phyloP scores from a whole-genome alignment of 2,329 filamentous ascomycete genomes.

The Aspergillus fumigatiaffinis region DNA sequence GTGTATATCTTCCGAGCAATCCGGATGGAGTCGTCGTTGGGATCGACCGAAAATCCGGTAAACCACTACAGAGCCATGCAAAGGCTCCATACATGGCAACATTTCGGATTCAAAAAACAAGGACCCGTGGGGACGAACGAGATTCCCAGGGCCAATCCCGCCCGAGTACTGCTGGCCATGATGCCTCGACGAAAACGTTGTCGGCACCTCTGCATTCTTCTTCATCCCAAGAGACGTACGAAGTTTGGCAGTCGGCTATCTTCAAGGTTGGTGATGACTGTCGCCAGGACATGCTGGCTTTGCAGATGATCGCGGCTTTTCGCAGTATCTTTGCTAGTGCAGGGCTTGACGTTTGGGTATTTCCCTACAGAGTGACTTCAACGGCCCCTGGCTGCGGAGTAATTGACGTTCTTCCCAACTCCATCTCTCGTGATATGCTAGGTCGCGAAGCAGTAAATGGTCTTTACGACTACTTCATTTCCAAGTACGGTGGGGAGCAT shows the following conservation, averaged over 20 bases:
- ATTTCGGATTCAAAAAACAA: slow-evolving; percentile 88
- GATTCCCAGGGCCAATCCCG: slow-evolving; percentile 16
- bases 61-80: slow-evolving; percentile 93
- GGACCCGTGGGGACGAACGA: slow-evolving; percentile 24
- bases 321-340: slow-evolving; percentile 94
- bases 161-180: slow-evolving; percentile 26
- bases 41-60: slow-evolving; percentile 96
- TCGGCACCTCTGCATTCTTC: slow-evolving; percentile 12
- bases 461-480: slow-evolving; percentile 96
- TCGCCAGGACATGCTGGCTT: slow-evolving; percentile 88
- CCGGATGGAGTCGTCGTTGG: slow-evolving; percentile 96
- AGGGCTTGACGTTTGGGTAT: slow-evolving; percentile 93
- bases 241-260: slow-evolving; percentile 98
- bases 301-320: slow-evolving; percentile 98
- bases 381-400: slow-evolving; percentile 97
- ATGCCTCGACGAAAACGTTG: slow-evolving; percentile 14
- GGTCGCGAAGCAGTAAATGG: slow-evolving; percentile 97
- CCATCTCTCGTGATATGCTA: slow-evolving; percentile 97
- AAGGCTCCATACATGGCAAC: slow-evolving; percentile 99
- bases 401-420: slow-evolving; percentile 96
- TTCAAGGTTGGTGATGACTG: slow-evolving; percentile 99
- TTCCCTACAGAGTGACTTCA: slow-evolving; percentile 93
- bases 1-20: slow-evolving; percentile 95
- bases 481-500: slow-evolving; percentile 95
- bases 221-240: slow-evolving; percentile 59